Conservation (phyloP, 257 asterid species). For the Parsonsia alboflavescens region DNA sequence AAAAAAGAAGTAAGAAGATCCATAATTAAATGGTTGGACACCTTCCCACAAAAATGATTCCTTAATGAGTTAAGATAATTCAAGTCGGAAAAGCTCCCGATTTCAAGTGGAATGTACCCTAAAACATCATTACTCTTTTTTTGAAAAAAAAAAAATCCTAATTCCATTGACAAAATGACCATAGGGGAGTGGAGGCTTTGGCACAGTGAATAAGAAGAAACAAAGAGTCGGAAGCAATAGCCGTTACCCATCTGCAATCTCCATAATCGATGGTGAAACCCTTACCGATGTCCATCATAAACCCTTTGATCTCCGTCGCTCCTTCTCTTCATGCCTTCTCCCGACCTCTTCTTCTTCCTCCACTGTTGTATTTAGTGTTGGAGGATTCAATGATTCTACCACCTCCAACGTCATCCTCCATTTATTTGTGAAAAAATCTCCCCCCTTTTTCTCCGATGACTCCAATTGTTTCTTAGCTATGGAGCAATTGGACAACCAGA, state of each 20-base stretch:
- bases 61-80: constrained; percentile 91
- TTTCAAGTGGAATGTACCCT: constrained; percentile 72
- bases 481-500: constrained; percentile 39
- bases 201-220: constrained; percentile 43
- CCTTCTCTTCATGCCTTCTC: constrained; percentile 28
- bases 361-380: constrained; percentile 23
- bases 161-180: constrained; percentile 11
- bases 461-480: constrained; percentile 26
- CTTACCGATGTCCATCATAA: constrained; percentile 39
- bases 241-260: constrained; percentile 34
- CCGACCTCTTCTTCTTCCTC: constrained; percentile 17
- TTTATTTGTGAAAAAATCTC: constrained; percentile 36
- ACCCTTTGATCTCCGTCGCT: constrained; percentile 32
- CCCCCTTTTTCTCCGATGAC: constrained; percentile 24
- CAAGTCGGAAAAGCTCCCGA: constrained; percentile 65
- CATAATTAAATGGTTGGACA: too few relatives aligned
- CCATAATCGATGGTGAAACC: constrained; percentile 32
- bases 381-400: constrained; percentile 47
- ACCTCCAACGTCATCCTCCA: constrained; percentile 71
- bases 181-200: constrained; percentile 14
- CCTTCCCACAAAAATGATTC: constrained; percentile 58
- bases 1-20: too few relatives aligned
- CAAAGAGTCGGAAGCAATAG: constrained; percentile 46
- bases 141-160: too few relatives aligned
- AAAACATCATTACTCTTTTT: constrained; percentile 61